Percentiles rank a stretch among this genome's conserved stretches.
Evolutionary conservation across 495 filamentous ascomycete genomes (phyloP).

Genomic region (Aspergillus wentii): DNA sequence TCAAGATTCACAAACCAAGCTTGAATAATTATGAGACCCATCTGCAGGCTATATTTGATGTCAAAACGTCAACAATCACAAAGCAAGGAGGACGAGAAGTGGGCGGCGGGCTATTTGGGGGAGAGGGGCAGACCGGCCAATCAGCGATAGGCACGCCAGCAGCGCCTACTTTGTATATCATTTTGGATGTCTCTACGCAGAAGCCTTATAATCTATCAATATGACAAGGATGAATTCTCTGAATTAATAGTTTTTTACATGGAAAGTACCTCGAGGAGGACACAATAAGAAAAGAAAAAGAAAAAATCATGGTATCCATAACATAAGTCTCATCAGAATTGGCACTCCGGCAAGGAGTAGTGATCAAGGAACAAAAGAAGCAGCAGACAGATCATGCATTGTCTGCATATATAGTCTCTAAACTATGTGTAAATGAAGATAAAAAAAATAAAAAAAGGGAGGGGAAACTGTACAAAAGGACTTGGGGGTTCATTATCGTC

Average conservation of each 20-base stretch:
- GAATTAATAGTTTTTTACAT: no score
- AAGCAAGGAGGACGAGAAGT: not conserved
- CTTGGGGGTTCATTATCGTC: not conserved
- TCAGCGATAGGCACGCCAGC: no score
- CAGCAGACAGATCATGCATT: not conserved
- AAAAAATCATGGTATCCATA: slow-evolving; percentile 26
- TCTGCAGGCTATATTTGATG: no score
- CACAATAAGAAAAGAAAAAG: slow-evolving; percentile 4
- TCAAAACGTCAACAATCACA: no score
- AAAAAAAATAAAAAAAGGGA: not conserved
- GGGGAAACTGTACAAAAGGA: slow-evolving; percentile 1
- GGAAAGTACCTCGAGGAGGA: not conserved
- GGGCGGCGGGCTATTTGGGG: no score
- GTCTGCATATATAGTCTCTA: not conserved
- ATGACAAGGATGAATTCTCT: no score
- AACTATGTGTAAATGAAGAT: not conserved
- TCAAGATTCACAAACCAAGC: no score
- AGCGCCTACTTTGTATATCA: no score
- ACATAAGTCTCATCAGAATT: slow-evolving; percentile 18
- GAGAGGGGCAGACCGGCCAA: no score
- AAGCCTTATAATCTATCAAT: no score
- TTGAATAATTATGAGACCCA: no score
- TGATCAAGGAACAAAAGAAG: not conserved
- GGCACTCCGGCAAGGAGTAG: slow-evolving; percentile 1
- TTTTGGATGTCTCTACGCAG: no score